Base-by-base conservation (phyloP, 352 stramenopile species). In the Phytophthora rubi region DNA sequence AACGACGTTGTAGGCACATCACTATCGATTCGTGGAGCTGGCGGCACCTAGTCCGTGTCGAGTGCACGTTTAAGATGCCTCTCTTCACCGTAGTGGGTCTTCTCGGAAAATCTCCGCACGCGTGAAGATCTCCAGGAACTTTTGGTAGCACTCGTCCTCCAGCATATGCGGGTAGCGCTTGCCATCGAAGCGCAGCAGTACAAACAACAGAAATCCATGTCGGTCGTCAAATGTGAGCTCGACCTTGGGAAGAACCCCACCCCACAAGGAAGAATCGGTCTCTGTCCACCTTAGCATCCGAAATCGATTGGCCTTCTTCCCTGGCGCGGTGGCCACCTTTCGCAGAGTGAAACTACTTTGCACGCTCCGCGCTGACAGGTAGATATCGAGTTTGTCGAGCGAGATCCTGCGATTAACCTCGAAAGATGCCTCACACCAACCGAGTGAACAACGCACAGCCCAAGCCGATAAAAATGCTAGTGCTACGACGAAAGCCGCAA, bases 241-340 rank as follows among this genome's bases (percentile, higher is more conserved):
- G 26, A 99, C 85, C 15, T 81, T 73, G 2, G 96, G 96, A 5
- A 75, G 62, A 49, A 84, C 70, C 8, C 92, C 87, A 30, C 91
- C 92, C 95, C 95, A 99, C 32, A 97, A 71, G 35, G 75, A 53
- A 5, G 77, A 67, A 52, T 98, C 82, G 4, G 75, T 83, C 73
- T 99, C 97, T 53, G 94, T 56, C 87, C 97, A 99, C 32, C 87
- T 89, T 32, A 98, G 70, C 33, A 79, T 73, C 49, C 96, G 85
- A 47, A 98, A 92, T 16, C 97, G 88, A 35, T 83, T 85, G 16
- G 93, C 85, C 51, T 90, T 86, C 18, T 59, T 69, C 6, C 47
- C 44, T 26, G 54, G 59, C 3, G 59, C 30, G 15, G 65, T 66
- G 6, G 65, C 48, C 7, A 66, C 60, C 23, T 77, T 77, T 16